Conservation (phyloP, 306 rosid genomes). For the Betula pendula region DNA sequence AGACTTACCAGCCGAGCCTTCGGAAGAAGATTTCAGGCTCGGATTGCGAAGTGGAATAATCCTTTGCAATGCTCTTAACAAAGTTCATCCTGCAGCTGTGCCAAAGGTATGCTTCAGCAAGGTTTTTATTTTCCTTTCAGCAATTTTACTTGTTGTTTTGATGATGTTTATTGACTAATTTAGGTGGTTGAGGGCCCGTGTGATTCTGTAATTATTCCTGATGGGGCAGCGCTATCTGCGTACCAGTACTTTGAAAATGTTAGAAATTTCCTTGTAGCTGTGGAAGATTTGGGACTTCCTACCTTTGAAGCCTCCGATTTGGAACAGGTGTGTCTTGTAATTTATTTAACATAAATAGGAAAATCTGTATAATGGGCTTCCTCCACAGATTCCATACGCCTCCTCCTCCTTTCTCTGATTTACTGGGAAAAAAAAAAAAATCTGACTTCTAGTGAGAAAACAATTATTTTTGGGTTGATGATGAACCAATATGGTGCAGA, state of each 20-base stretch:
- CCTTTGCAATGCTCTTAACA: conserved; percentile 85
- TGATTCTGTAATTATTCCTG: conserved; percentile 47
- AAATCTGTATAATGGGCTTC: conserved; percentile 1
- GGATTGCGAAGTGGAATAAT: conserved; percentile 88
- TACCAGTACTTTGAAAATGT: conserved; percentile 62
- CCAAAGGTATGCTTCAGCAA: conserved; percentile 48
- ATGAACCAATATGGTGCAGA: not conserved
- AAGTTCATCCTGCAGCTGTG: conserved; percentile 75
- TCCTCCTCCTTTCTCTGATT: not conserved
- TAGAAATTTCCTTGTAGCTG: conserved; percentile 58
- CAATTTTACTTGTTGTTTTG: conserved; percentile 4
- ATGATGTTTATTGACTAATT: conserved; percentile 3
- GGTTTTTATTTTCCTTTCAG: conserved; percentile 4
- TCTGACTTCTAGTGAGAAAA: not conserved
- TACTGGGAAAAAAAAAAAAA: not conserved
- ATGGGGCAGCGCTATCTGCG: conserved; percentile 66
- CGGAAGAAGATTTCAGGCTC: conserved; percentile 84
- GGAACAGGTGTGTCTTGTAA: conserved; percentile 56
- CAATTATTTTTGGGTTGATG: not conserved
- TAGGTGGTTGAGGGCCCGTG: conserved; percentile 62
- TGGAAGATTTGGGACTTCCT: conserved; percentile 70
- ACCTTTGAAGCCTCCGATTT: conserved; percentile 85
- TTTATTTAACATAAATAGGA: not conserved
- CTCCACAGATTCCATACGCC: not conserved
- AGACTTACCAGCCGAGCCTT: conserved; percentile 87